Base-by-base conservation (phyloP, 805 yeast genomes). In the Debaryomyces castellii region DNA sequence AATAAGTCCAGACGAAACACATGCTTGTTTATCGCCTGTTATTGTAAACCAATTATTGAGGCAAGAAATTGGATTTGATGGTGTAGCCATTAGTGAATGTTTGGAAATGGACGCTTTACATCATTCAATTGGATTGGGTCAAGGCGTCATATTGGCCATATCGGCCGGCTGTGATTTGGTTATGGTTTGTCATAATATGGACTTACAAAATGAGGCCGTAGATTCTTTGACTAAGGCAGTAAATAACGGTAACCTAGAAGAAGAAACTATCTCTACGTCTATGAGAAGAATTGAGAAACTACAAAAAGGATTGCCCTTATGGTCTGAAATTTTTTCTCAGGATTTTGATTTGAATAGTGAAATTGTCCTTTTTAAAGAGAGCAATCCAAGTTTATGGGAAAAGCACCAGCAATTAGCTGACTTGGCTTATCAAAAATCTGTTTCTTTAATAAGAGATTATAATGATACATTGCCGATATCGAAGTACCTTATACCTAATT, bases 91-190 rank as follows among this genome's bases (percentile, higher is more conserved):
- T 12, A 71, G 80, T 47, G 87, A 82, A 53, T 82, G 87, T 52
- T 63, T 82, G 40, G 85, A 81, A 55, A 72, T 82, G 79, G 86
- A 81, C 47, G 80, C 85, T 1, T 63, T 82, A 20, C 78, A 79
- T 57, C 82, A 79, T 45, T 78, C 80, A n/a, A 76, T 81, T 41
- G 87, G 87, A 4, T 67, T 82, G 30, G 81, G 83, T n/a, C 87
- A 82, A 58, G 87, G 86, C 8, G 83, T 81, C 0, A 74, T 80
- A 6, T 67, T 80, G 54, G 83, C 86, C 2, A 64, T 81, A n/a
- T 72, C 74, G 41, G 87, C 85, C 6, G 83, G 86, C 4, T 82
- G 87, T 61, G 87, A 82, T 57, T 64, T 82, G 48, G 79, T 82
- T 8, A 69, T 82, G 73, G 82, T 82, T 18, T 82, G 87, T 57